Percentiles rank a stretch among this genome's conserved stretches.
phyloP scores from a whole-genome alignment of 2,329 filamentous ascomycete species.

The Ambrosiella cleistominuta region DNA sequence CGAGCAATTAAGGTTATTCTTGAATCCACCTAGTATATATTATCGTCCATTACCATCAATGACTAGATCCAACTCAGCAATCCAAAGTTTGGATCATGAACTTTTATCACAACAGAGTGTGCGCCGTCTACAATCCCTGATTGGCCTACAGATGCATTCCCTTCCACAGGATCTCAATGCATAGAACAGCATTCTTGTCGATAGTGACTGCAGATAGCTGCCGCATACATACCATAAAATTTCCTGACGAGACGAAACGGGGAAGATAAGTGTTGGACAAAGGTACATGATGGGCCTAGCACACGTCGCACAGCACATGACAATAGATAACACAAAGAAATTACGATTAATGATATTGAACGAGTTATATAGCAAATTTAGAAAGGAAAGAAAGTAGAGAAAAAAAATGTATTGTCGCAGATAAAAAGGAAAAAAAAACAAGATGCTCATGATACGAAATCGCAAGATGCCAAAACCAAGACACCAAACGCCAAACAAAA shows the following conservation, averaged over 20 bases:
- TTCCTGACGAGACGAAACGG: neutral
- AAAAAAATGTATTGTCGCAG: neutral
- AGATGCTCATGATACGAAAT: slow-evolving; percentile 1
- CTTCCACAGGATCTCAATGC: too few species aligned
- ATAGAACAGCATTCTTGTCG: too few species aligned
- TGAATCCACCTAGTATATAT: too few species aligned
- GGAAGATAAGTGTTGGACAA: neutral
- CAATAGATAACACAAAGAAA: slow-evolving; percentile 2
- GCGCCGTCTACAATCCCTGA: too few species aligned
- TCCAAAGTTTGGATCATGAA: too few species aligned
- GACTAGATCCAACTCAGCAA: too few species aligned
- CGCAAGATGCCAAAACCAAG: neutral
- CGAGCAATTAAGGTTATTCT: too few species aligned
- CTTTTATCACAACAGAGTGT: too few species aligned
- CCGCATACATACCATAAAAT: neutral
- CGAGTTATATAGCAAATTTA: neutral
- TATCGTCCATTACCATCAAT: too few species aligned
- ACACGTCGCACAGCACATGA: neutral
- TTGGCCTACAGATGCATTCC: too few species aligned
- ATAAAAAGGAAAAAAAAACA: slow-evolving; percentile 1
- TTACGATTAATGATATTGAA: neutral
- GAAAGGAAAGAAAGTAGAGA: slow-evolving; percentile 1
- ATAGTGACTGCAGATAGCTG: neutral
- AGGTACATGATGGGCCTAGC: neutral
- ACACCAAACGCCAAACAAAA: neutral